These are phyloP conservation scores for Candida saitoana DNA, from an alignment of 805 yeast genomes.

Conservation along the genomic window DNA sequence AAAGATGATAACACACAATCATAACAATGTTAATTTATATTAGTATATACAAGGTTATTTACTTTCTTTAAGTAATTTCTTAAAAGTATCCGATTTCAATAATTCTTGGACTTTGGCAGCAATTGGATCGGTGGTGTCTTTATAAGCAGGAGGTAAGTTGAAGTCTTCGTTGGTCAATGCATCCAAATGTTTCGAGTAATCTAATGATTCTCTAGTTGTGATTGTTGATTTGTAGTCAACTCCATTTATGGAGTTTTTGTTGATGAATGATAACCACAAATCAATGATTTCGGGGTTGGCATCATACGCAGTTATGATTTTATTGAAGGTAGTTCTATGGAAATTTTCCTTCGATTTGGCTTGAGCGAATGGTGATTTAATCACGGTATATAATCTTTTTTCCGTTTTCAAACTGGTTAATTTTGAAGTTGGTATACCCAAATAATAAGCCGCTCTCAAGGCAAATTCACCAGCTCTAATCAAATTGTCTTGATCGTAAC, in stretches of 20 bases:
- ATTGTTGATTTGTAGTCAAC: slow-evolving; percentile 79
- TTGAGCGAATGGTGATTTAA: slow-evolving; percentile 87
- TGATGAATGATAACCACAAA: slow-evolving; percentile 70
- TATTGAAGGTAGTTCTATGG: slow-evolving; percentile 78
- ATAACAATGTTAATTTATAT: too few species aligned
- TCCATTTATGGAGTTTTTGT: slow-evolving; percentile 73
- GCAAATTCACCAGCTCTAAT: slow-evolving; percentile 82
- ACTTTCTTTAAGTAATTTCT: slow-evolving; percentile 41
- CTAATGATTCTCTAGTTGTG: slow-evolving; percentile 29
- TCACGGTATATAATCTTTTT: slow-evolving; percentile 89
- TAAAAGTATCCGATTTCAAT: slow-evolving; percentile 67
- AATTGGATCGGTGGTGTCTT: slow-evolving; percentile 42
- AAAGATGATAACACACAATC: too few species aligned
- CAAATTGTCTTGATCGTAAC: slow-evolving; percentile 65
- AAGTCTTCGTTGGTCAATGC: slow-evolving; percentile 14
- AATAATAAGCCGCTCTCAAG: slow-evolving; percentile 81
- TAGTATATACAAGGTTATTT: background rate
- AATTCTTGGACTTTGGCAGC: slow-evolving; percentile 67
- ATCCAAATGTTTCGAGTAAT: slow-evolving; percentile 23
- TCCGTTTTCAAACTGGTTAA: slow-evolving; percentile 65
- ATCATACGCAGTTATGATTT: slow-evolving; percentile 74
- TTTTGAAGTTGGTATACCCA: slow-evolving; percentile 82
- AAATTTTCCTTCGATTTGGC: slow-evolving; percentile 94
- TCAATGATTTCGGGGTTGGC: slow-evolving; percentile 82
- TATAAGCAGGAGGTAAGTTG: slow-evolving; percentile 30